Evolutionary conservation across 75 land plant species (phyloP), one percentile per base, ranked within the genome.

Genomic region (Larix kaempferi): DNA sequence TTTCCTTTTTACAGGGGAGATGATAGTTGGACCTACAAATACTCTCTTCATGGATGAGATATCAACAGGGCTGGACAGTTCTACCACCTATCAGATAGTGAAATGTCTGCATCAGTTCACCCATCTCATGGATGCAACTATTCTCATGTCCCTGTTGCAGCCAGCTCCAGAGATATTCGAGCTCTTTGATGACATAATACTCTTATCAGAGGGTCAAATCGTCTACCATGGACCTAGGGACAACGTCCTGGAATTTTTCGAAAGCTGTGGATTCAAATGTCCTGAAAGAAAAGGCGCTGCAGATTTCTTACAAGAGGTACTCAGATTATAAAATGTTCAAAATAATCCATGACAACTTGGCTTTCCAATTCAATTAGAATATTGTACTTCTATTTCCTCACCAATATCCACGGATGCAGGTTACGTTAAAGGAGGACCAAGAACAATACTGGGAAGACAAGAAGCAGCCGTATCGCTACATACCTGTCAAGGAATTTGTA

Each of bases 111-210:
- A 64, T 33, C 78, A 79, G 59, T 37, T 64, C 15, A 44, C 75
- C 10, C 78, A 79, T 79, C 33, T 73, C 33, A 75, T 75, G 80
- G 80, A 74, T 79, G 78, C 37, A 13, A 79, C 80, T 0, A 74
- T 93, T 64, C 66, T 93, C 69, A 86, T 93, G 89, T 88, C 91
- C 66, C 91, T 96, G 16, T 84, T 96, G 7, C 99, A 96, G 72
- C 99, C 99, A 11, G 91, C 99, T 14, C 99, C 99, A 3, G 99
- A 96, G 85, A 96, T 97, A 7, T 95, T 90, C 39, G 89, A 93
- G 26, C 92, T 91, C 35, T 93, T 93, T 71, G 93, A 91, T 84
- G 93, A 91, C 56, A 77, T 93, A 29, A 85, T 93, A 29, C 81
- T 93, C 21, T 73, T 93, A 61, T 91, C 94, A 3, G 95, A 93